Conservation (phyloP, 768 basidiomycete genomes). For the Porphyrellus cyaneotinctus region DNA sequence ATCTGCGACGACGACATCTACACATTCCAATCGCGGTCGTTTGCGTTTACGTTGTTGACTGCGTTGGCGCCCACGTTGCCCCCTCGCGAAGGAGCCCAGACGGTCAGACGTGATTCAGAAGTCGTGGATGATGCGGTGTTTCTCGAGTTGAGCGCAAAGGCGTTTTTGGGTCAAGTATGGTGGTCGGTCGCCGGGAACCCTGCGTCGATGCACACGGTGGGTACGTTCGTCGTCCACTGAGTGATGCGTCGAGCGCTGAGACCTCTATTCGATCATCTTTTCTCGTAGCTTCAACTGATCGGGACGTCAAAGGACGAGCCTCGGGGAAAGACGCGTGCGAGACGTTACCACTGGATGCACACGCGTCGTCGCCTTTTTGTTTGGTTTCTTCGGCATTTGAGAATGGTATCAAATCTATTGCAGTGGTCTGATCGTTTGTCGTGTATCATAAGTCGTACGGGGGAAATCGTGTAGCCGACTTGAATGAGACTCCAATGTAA, state of each 20-base stretch:
- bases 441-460: too few species aligned
- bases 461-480: too few species aligned
- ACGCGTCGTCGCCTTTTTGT: too few species aligned
- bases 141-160: slow-evolving; percentile 12
- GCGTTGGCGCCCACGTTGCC: slow-evolving; percentile 6
- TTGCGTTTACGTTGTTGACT: slow-evolving; percentile 9
- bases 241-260: too few species aligned
- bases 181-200: not conserved
- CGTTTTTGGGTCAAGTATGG: slow-evolving; percentile 2
- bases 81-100: too few species aligned
- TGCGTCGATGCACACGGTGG: slow-evolving; percentile 2
- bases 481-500: too few species aligned
- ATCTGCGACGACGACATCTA: slow-evolving; percentile 10
- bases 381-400: not conserved
- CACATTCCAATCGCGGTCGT: slow-evolving; percentile 12
- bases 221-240: not conserved
- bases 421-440: not conserved
- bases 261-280: too few species aligned
- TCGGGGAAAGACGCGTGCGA: not conserved
- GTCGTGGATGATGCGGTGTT: slow-evolving; percentile 7
- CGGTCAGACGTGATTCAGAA: too few species aligned
- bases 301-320: not conserved
- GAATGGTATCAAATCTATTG: not conserved
- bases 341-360: not conserved
- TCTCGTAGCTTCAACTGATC: not conserved